Evolutionary conservation across 2,329 filamentous ascomycete species (phyloP), one percentile per base, ranked within the genome.

Genomic region (Lojkania enalia): DNA sequence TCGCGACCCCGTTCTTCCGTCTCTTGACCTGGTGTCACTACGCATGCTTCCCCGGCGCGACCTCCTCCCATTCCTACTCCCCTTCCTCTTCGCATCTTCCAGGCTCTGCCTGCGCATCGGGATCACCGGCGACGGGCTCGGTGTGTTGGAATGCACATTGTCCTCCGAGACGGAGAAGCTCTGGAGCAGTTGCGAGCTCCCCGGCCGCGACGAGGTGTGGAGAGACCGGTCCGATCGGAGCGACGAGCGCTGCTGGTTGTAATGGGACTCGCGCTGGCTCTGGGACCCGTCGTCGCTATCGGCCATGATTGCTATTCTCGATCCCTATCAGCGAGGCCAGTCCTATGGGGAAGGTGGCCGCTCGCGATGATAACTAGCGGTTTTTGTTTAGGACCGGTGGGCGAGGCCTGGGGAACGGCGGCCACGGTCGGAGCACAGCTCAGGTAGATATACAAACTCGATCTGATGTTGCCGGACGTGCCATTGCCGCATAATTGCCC

Each of bases 211-310:
- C 19, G 37, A 53, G 13, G 55, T 47, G 39, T 46, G 52, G 15
- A 49, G 44, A 2, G 58, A 58, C 44, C 46, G 12, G 49, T 58
- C 49, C 39, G 57, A 60, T 35, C 48, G 61, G 35, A 57, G 42
- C 3, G 63, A 66, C 3, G 67, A 67, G 50, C 64, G 64, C 51
- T 69, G 66, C 40, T 65, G 60, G 52, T 61, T 63, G 54, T 61
- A 69, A 47, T 68, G 60, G 31, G 48, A 55, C 6, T 62, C 54
- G 52, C 64, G 62, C 44, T 48, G 54, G 12, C 54, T 53, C 4
- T 35, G 35, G 6, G 52, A 44, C 16, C 57, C 55, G 23, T 66
- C 57, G 21, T 66, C 60, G 42, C 46, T 49, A 44, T 63, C 55
- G 39, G 55, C 49, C 60, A 62, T 66, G 49, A 49, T 40, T n/a